These are phyloP conservation scores for Termitomyces sp. DNA, from an alignment of 768 basidiomycete genomes.

Conservation along the genomic window DNA sequence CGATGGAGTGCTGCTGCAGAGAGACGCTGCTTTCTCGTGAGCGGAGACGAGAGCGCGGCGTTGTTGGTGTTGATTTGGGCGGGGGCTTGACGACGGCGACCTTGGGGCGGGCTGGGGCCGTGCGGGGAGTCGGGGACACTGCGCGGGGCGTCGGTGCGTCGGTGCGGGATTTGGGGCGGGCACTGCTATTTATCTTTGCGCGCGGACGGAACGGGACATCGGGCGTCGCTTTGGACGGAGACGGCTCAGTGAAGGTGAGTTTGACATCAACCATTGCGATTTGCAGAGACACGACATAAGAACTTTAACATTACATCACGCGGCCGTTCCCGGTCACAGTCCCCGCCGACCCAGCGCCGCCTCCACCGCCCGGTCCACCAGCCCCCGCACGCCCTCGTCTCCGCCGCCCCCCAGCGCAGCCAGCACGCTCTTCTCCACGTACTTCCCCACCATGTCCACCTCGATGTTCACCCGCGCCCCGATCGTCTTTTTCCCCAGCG, in stretches of 20 bases:
- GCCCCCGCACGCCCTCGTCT: no score
- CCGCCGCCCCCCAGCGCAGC: no score
- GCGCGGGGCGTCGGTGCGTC: no score
- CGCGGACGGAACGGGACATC: constrained; percentile 39
- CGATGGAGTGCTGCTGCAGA: no score
- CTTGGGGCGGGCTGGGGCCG: background rate
- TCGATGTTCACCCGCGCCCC: constrained; percentile 92
- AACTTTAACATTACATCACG: constrained; percentile 4
- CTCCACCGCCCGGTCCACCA: constrained; percentile 60
- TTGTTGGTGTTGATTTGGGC: background rate
- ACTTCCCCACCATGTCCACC: constrained; percentile 93
- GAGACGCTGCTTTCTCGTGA: no score
- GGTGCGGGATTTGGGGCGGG: constrained; percentile 8
- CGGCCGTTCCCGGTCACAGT: constrained; percentile 27
- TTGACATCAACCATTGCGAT: constrained; percentile 40
- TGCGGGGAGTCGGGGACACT: no score
- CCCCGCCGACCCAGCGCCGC: constrained; percentile 46
- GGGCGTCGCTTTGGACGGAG: no score
- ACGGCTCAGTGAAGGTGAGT: constrained; percentile 43
- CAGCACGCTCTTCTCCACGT: constrained; percentile 78
- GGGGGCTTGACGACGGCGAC: background rate
- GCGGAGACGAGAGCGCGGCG: no score
- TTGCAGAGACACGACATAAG: background rate
- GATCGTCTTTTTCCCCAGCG: constrained; percentile 66
- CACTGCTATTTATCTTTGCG: constrained; percentile 61